Base-by-base conservation (phyloP, 495 filamentous ascomycete species). In the Lophiotrema nucula region DNA sequence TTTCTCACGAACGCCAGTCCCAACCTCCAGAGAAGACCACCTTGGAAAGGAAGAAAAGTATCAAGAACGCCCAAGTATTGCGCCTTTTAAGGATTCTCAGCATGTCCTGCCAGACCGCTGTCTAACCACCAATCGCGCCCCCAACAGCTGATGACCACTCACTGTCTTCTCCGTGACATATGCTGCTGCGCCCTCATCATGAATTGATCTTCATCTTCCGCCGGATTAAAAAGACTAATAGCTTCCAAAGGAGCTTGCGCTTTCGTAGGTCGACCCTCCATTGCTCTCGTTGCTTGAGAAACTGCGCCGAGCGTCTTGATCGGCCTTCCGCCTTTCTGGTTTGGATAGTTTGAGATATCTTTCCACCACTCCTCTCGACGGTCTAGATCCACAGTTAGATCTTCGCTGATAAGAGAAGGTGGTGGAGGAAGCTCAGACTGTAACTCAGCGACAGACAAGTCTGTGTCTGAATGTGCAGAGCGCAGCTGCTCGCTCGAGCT, bases 191-290 rank as follows among this genome's bases (percentile, higher is more conserved):
- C 44, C 47, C 48, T 60, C 39, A 16, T 47, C 12, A 59, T 39
- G 39, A 65, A 65, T 15, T 56, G 28, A 13, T 65, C 62, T 24
- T 51, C 62, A 45, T 39, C 19, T 25, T 65, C 62, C 12, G 26
- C 21, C 3, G 41, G 18, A 38, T 65, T 65, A 24, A 65, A 65
- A 49, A 21, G n/a, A n/a, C n/a, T 53, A 54, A 42, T 58, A 31
- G 25, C 16, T 44, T 22, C 44, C 35, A 8, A 16, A n/a, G 18
- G 15, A 38, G 18, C 21, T 48, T 5, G 45, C 31, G 31, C 31
- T 15, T 35, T 35, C 31, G n/a, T n/a, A n/a, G n/a, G n/a, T n/a
- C n/a, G n/a, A 8, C 31, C 31, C 15, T 15, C 8, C 31, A 35
- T 15, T 35, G 31, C 31, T 35, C 31, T 15, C 31, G 31, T 35